Conservation (phyloP, 73 alveolate species). For the Blepharisma stoltei region DNA sequence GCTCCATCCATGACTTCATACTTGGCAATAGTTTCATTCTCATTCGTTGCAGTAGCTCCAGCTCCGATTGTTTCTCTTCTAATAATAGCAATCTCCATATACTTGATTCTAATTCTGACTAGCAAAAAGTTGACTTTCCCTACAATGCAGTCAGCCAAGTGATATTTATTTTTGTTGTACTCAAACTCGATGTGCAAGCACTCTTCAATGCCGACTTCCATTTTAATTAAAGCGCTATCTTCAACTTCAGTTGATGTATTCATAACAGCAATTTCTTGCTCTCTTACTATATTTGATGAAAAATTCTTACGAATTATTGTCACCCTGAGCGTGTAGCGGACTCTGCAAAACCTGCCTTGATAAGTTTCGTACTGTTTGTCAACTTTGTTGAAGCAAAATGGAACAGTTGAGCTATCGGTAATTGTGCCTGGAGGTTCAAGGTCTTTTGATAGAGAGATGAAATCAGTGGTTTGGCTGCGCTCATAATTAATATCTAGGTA, state of each 20-base stretch:
- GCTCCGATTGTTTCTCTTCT: slow-evolving; percentile 82
- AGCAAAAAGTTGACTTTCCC: slow-evolving; percentile 94
- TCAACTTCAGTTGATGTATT: slow-evolving; percentile 62
- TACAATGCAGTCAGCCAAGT: slow-evolving; percentile 86
- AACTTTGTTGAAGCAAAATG: slow-evolving; percentile 67
- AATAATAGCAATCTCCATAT: slow-evolving; percentile 96
- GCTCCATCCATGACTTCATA: slow-evolving; percentile 99
- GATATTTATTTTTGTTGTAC: slow-evolving; percentile 86
- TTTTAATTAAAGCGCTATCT: slow-evolving; percentile 62
- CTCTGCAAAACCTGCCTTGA: slow-evolving; percentile 46
- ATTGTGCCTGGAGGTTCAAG: slow-evolving; percentile 81
- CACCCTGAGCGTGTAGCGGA: background rate
- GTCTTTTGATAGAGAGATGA: slow-evolving; percentile 62
- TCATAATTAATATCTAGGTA: slow-evolving; percentile 32
- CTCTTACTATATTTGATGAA: slow-evolving; percentile 56
- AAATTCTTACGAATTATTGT: background rate
- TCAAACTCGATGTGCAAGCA: slow-evolving; percentile 99
- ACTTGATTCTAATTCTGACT: slow-evolving; percentile 97
- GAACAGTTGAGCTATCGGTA: slow-evolving; percentile 49
- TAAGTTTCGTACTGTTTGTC: slow-evolving; percentile 84
- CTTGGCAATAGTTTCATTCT: slow-evolving; percentile 69
- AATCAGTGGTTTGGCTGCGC: slow-evolving; percentile 54
- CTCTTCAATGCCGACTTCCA: slow-evolving; percentile 97
- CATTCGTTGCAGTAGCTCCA: slow-evolving; percentile 62
- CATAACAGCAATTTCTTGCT: slow-evolving; percentile 77